Base-by-base conservation (phyloP, 108 stramenopile species). In the Cyclotella distinguenda region DNA sequence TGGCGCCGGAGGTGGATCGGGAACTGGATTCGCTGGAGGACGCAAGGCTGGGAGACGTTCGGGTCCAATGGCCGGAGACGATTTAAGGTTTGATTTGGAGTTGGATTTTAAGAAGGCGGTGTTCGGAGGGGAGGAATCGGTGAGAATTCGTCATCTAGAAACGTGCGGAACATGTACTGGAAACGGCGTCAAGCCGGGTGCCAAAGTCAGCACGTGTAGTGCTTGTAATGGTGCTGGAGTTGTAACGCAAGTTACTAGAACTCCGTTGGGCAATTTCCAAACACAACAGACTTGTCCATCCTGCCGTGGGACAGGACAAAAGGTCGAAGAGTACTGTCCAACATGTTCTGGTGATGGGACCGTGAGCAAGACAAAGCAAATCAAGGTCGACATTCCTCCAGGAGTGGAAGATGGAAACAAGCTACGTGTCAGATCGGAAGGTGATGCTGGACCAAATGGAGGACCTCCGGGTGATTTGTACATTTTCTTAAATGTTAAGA, bases 331-430 rank as follows among this genome's bases (percentile, higher is more conserved):
- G 70, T 95, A 95, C 67, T 98, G 97, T 72, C 89, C 90, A 10
- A 83, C 94, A 27, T 98, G 97, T 65, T 80, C 83, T 36, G 96
- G 97, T 26, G 86, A 96, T 68, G 96, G 96, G n/a, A 79, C 91
- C 42, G 73, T 74, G 46, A 84, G 86, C 66, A 95, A 96, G 81
- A 86, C 95, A 21, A 96, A 96, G 72, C 94, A 96, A 79, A 94
- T 98, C 58, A 94, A 94, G 86, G 94, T 98, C 35, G 93, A 88
- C 50, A 85, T 98, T 39, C 97, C 97, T 15, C 77, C 95, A 21
- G 97, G 97, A 49, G 95, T 98, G 22, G 96, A 97, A 71, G 87
- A 93, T 66, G 97, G 97, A 46, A 96, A 95, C 79, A 94, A 94
- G 75, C 88, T 98, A 21, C 86, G 96, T 49, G 96, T 98, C 4